phyloP scores from a whole-genome alignment of 2,329 filamentous ascomycete species.

The Geosmithia flava region DNA sequence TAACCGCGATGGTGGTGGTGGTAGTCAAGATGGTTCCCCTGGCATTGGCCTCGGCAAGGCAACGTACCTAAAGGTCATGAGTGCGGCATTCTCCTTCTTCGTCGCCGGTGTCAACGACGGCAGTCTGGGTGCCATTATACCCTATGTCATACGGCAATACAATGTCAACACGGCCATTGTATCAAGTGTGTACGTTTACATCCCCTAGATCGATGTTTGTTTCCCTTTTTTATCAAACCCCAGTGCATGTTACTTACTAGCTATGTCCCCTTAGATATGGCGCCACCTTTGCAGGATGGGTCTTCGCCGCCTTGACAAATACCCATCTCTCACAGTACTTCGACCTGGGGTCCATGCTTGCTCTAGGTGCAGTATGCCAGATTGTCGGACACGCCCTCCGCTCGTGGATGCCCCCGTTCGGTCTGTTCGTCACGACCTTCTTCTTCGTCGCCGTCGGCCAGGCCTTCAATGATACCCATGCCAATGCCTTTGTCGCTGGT shows the following conservation, averaged over 20 bases:
- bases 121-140: constrained; percentile 48
- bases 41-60: not conserved
- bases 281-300: constrained; percentile 46
- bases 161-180: constrained; percentile 37
- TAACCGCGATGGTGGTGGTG: too few species aligned
- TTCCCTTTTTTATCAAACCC: not conserved
- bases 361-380: constrained; percentile 42
- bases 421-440: constrained; percentile 44
- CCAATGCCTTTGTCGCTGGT: constrained; percentile 47
- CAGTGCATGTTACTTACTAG: too few species aligned
- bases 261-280: constrained; percentile 26
- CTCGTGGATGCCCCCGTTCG: constrained; percentile 43
- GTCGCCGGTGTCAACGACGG: constrained; percentile 55
- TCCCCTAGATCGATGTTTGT: not conserved
- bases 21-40: not conserved
- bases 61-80: constrained; percentile 33
- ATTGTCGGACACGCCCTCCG: constrained; percentile 39
- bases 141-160: constrained; percentile 48
- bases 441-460: constrained; percentile 46
- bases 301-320: constrained; percentile 44
- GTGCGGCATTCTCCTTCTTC: constrained; percentile 50
- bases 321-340: constrained; percentile 38
- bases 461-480: constrained; percentile 51
- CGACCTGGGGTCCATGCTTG: constrained; percentile 42
- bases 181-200: constrained; percentile 32